Evolutionary conservation across 768 basidiomycete genomes (phyloP).

Genomic region (Lactarius hengduanensis): DNA sequence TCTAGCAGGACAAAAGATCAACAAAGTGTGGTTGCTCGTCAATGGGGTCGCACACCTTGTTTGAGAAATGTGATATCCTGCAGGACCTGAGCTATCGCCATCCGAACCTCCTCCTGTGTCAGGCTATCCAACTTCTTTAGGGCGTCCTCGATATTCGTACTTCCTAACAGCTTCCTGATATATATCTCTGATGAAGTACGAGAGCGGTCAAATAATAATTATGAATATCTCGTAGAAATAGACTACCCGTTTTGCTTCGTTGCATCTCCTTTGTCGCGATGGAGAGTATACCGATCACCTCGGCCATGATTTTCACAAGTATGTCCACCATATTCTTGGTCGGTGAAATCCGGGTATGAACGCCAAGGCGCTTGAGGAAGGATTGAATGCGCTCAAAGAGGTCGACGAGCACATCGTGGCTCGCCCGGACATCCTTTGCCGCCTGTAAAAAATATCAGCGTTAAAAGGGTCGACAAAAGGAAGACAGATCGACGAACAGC

Average conservation of each 20-base stretch:
- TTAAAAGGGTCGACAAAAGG: neutral
- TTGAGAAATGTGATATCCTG: no score
- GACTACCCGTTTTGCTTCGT: neutral
- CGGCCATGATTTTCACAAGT: neutral
- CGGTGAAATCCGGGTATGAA: neutral
- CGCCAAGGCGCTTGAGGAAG: neutral
- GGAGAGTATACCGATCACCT: neutral
- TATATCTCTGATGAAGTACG: neutral
- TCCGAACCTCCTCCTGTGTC: neutral
- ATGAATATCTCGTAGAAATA: neutral
- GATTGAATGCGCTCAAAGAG: neutral
- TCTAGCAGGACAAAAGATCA: neutral
- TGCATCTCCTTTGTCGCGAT: neutral
- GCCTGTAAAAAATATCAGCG: neutral
- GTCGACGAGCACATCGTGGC: neutral
- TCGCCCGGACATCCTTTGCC: neutral
- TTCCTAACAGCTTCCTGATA: neutral
- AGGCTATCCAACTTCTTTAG: neutral
- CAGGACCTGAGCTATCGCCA: neutral
- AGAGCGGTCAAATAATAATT: neutral
- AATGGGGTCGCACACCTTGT: no score
- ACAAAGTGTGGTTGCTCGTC: no score
- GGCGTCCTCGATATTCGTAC: neutral
- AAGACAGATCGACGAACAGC: neutral
- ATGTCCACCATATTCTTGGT: neutral